Conservation (phyloP, 768 basidiomycete genomes). For the Brasilioporus rufonigricans region DNA sequence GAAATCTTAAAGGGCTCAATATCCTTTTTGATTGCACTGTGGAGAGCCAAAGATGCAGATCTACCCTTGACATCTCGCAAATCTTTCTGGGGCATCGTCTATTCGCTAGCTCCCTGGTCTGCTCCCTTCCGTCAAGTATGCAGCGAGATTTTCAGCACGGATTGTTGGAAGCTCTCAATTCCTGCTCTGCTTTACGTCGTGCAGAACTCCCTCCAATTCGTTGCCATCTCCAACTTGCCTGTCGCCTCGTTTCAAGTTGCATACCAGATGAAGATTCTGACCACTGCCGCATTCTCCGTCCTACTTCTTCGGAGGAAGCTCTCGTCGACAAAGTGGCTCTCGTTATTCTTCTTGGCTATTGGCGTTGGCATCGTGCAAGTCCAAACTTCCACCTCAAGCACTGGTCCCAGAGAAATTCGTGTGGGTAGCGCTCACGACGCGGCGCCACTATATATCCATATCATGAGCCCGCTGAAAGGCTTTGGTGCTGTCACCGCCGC, state of each 20-base stretch:
- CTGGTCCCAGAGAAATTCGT: slow-evolving; percentile 33
- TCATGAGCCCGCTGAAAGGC: slow-evolving; percentile 81
- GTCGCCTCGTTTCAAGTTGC: slow-evolving; percentile 98
- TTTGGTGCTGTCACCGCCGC: slow-evolving; percentile 82
- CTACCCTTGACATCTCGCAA: slow-evolving; percentile 40
- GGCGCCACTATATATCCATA: slow-evolving; percentile 55
- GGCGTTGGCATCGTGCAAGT: slow-evolving; percentile 96
- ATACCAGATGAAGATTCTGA: slow-evolving; percentile 98
- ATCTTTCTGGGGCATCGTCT: slow-evolving; percentile 36
- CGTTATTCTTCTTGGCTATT: slow-evolving; percentile 82
- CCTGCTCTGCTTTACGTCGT: slow-evolving; percentile 93
- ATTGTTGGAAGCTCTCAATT: slow-evolving; percentile 98
- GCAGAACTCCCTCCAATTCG: slow-evolving; percentile 97
- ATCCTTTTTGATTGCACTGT: slow-evolving; percentile 83
- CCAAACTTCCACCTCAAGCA: slow-evolving; percentile 53
- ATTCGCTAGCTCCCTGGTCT: slow-evolving; percentile 44
- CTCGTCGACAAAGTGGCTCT: slow-evolving; percentile 76
- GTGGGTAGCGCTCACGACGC: slow-evolving; percentile 73
- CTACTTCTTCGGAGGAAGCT: slow-evolving; percentile 75
- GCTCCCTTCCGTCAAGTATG: slow-evolving; percentile 55
- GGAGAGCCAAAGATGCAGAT: slow-evolving; percentile 45
- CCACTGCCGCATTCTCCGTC: slow-evolving; percentile 92
- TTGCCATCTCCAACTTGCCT: slow-evolving; percentile 91
- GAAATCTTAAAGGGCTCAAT: slow-evolving; percentile 93
- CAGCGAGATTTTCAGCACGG: slow-evolving; percentile 77